Conservation (phyloP, 352 stramenopile species). For the Globisporangium spiculum region DNA sequence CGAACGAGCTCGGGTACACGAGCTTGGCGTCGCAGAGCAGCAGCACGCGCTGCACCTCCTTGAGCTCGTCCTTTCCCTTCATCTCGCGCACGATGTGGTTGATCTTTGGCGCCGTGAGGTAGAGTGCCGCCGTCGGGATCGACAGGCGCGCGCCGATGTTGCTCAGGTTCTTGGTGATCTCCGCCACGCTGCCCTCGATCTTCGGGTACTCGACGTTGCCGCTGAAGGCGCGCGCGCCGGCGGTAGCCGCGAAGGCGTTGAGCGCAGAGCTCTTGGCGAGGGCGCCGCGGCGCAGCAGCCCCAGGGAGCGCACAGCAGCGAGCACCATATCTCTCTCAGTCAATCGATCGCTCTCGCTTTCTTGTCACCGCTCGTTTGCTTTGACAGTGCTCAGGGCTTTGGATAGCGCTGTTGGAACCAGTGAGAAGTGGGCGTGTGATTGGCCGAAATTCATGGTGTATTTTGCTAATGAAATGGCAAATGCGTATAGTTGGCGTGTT, state of each 20-base stretch:
- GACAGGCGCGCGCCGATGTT: slow-evolving; percentile 72
- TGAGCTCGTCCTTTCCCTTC: slow-evolving; percentile 68
- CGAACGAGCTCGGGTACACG: slow-evolving; percentile 64
- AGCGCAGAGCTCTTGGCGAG: slow-evolving; percentile 2
- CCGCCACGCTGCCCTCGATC: slow-evolving; percentile 65
- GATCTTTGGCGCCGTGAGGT: slow-evolving; percentile 82
- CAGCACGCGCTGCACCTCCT: slow-evolving; percentile 66
- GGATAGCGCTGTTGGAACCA: slow-evolving; percentile 1
- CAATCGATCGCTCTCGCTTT: not conserved
- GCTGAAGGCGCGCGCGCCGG: slow-evolving; percentile 53
- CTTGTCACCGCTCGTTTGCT: slow-evolving; percentile 11
- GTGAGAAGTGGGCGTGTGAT: not conserved
- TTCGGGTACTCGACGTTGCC: slow-evolving; percentile 83
- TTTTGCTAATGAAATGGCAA: not conserved
- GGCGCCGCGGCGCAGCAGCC: slow-evolving; percentile 14
- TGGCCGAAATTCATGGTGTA: not conserved
- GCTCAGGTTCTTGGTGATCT: slow-evolving; percentile 68
- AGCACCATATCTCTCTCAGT: slow-evolving; percentile 17
- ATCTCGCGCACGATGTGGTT: slow-evolving; percentile 82
- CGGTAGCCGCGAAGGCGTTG: not conserved
- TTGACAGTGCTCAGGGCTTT: not conserved
- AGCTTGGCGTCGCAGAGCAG: slow-evolving; percentile 79
- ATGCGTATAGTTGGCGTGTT: not conserved
- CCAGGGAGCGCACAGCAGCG: slow-evolving; percentile 18
- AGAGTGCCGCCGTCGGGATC: slow-evolving; percentile 72